Conservation (phyloP, 2,329 filamentous ascomycete species). For the Juglanconis juglandina region DNA sequence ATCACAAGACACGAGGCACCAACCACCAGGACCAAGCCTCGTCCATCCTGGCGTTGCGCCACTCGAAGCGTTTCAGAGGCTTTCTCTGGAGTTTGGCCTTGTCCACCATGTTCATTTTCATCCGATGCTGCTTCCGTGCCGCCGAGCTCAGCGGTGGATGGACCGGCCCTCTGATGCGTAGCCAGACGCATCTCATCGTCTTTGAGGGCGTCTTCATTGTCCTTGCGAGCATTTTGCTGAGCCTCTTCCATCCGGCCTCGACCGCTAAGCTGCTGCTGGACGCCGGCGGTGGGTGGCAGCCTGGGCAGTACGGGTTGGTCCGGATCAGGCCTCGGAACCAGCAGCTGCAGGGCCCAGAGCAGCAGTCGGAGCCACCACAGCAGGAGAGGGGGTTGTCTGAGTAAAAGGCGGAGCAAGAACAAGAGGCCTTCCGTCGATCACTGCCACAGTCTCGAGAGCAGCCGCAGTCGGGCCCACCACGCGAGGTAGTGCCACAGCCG, state of each 20-base stretch:
- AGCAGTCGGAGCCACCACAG: too few species aligned
- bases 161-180: conserved; percentile 53
- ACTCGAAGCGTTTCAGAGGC: conserved; percentile 43
- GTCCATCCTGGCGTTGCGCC: conserved; percentile 33
- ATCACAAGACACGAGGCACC: conserved; percentile 32
- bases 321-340: too few species aligned
- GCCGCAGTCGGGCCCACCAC: too few species aligned
- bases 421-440: too few species aligned
- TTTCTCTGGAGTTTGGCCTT: conserved; percentile 55
- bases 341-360: too few species aligned
- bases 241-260: conserved; percentile 41
- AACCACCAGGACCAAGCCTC: conserved; percentile 37
- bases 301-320: background rate
- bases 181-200: conserved; percentile 54
- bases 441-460: too few species aligned
- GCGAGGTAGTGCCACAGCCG: too few species aligned
- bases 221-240: conserved; percentile 42
- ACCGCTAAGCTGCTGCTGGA: conserved; percentile 23
- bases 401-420: too few species aligned
- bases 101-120: conserved; percentile 61
- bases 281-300: conserved; percentile 14
- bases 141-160: conserved; percentile 65
- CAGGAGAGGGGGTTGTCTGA: too few species aligned
- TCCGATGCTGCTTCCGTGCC: conserved; percentile 62
- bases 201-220: conserved; percentile 55